Evolutionary conservation across 805 yeast species (phyloP).

Genomic region (Torulaspora gathmanii): DNA sequence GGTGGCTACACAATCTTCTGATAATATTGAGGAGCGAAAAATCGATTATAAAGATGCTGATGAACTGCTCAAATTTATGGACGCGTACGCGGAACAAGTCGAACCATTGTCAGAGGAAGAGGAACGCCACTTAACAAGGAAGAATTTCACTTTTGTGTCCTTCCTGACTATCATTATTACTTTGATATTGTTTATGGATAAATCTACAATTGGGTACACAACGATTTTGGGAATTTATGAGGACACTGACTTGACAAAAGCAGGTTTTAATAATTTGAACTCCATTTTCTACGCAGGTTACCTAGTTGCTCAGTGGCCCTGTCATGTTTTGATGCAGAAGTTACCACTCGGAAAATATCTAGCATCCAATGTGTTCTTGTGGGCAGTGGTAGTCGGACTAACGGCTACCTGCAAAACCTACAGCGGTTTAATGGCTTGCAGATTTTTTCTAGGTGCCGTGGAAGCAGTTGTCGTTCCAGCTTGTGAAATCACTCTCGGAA

Average conservation of each 20-base stretch:
- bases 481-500: conserved; percentile 45
- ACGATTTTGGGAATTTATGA: conserved; percentile 45
- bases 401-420: conserved; percentile 44
- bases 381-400: conserved; percentile 46
- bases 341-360: conserved; percentile 41
- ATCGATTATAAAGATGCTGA: conserved; percentile 4
- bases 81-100: conserved; percentile 1
- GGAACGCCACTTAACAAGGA: conserved; percentile 38
- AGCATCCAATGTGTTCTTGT: conserved; percentile 37
- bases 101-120: conserved; percentile 34
- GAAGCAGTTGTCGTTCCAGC: conserved; percentile 44
- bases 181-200: conserved; percentile 45
- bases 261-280: conserved; percentile 45
- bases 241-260: conserved; percentile 42
- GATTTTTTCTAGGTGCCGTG: conserved; percentile 50
- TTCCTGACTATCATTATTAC: conserved; percentile 39
- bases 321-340: conserved; percentile 42
- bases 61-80: conserved; percentile 4
- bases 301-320: conserved; percentile 42
- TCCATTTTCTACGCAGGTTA: conserved; percentile 51
- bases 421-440: conserved; percentile 43
- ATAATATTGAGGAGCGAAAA: background rate
- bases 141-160: conserved; percentile 37
- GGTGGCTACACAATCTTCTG: background rate
- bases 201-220: conserved; percentile 46